phyloP scores from a whole-genome alignment of 495 filamentous ascomycete species.

The Pseudomonodictys pantanalensis region DNA sequence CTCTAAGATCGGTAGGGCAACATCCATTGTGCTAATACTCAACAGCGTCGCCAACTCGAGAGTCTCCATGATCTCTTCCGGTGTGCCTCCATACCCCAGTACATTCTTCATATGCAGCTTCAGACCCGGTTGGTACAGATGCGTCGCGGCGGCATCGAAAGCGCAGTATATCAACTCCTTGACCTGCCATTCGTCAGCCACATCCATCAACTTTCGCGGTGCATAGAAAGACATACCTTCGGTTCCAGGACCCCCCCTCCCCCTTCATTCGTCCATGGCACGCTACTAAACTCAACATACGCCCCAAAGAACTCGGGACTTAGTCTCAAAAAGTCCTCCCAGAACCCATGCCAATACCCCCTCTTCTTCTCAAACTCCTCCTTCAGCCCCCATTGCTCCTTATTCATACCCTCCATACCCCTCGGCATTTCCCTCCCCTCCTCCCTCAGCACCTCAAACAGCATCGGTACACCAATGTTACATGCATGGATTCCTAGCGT shows the following conservation, averaged over 20 bases:
- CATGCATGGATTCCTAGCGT: conserved; percentile 48
- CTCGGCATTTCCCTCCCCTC: conserved; percentile 33
- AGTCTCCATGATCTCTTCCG: conserved; percentile 48
- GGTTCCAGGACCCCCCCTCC: conserved; percentile 39
- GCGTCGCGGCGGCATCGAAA: conserved; percentile 46
- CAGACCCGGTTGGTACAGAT: conserved; percentile 46
- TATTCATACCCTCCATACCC: conserved; percentile 28
- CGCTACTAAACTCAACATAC: conserved; percentile 43
- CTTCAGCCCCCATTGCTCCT: conserved; percentile 34
- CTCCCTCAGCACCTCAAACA: conserved; percentile 46
- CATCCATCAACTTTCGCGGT: neutral
- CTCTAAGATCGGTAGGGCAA: conserved; percentile 33
- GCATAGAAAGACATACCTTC: conserved; percentile 33
- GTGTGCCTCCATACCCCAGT: conserved; percentile 44
- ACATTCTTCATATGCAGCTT: conserved; percentile 50
- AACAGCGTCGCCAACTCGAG: conserved; percentile 46
- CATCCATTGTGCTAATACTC: conserved; percentile 42
- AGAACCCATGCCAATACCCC: conserved; percentile 48
- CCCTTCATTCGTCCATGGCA: conserved; percentile 38
- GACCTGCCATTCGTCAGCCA: conserved; percentile 22
- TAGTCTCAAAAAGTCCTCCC: conserved; percentile 46
- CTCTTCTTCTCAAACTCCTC: conserved; percentile 38
- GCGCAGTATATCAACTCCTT: conserved; percentile 50
- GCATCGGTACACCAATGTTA: conserved; percentile 46
- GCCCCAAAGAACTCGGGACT: conserved; percentile 48